A percentile compares a stretch with the other conserved stretches of the same genome.
phyloP scores from a whole-genome alignment of 805 yeast species.

The Candida endomychidarum region DNA sequence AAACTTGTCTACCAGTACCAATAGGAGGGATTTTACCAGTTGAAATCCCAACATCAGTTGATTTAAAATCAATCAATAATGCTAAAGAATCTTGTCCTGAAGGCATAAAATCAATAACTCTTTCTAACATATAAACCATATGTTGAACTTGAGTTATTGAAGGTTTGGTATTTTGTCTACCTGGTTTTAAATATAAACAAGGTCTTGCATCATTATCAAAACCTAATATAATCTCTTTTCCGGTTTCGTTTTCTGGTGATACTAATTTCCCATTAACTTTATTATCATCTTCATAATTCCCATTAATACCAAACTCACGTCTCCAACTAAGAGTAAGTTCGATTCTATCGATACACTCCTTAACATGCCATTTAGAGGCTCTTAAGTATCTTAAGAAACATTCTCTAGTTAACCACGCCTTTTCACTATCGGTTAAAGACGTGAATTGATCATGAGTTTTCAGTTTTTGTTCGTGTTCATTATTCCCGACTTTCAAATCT shows the following conservation, averaged over 20 bases:
- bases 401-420: conserved; percentile 91
- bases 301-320: conserved; percentile 74
- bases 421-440: conserved; percentile 49
- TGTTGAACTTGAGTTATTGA: conserved; percentile 94
- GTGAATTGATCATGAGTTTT: conserved; percentile 27
- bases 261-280: conserved; percentile 55
- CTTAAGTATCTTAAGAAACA: conserved; percentile 86
- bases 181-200: conserved; percentile 88
- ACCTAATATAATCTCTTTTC: conserved; percentile 90
- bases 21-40: conserved; percentile 83
- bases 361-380: conserved; percentile 87
- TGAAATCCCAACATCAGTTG: conserved; percentile 59
- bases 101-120: conserved; percentile 93
- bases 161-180: conserved; percentile 92
- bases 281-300: conserved; percentile 44
- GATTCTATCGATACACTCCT: conserved; percentile 71
- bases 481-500: conserved; percentile 48
- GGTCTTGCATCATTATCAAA: conserved; percentile 90
- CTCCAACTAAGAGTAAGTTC: conserved; percentile 87
- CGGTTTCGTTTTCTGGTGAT: conserved; percentile 77
- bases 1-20: conserved; percentile 84
- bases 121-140: conserved; percentile 86
- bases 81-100: conserved; percentile 95
- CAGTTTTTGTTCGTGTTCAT: conserved; percentile 48
- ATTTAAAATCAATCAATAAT: conserved; percentile 86